A percentile compares a stretch with the other conserved stretches of the same genome.
Conservation (phyloP, 352 stramenopile species). For the Globisporangium takayamanum region DNA sequence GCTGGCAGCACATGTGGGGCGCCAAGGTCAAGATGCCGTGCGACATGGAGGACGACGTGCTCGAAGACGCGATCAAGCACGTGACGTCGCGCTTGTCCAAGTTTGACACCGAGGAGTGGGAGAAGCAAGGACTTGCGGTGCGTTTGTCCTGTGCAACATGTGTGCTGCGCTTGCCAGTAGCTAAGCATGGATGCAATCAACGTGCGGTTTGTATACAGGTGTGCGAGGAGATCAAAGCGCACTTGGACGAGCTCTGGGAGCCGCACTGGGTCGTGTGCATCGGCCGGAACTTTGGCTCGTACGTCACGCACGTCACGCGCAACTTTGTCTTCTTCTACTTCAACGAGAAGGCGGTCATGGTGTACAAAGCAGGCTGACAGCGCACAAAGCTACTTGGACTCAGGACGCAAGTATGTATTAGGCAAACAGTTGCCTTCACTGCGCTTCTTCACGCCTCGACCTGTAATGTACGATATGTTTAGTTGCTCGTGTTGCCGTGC, state of each 20-base stretch:
- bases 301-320: conserved; percentile 90
- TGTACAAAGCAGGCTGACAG: conserved; percentile 79
- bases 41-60: conserved; percentile 85
- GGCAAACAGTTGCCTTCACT: no score
- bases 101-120: conserved; percentile 81
- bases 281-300: conserved; percentile 90
- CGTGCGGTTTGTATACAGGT: conserved; percentile 24
- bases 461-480: no score
- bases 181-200: neutral
- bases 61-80: conserved; percentile 82
- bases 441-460: no score
- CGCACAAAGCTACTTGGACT: neutral
- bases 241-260: conserved; percentile 73
- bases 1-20: conserved; percentile 86
- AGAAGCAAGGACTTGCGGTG: conserved; percentile 68
- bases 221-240: conserved; percentile 75
- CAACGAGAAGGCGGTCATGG: conserved; percentile 82
- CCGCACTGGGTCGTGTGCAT: conserved; percentile 85
- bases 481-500: no score
- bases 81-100: conserved; percentile 51
- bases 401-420: no score
- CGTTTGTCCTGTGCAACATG: conserved; percentile 1
- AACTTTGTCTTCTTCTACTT: conserved; percentile 92
- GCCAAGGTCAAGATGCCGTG: conserved; percentile 85
- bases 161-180: no score